Evolutionary conservation across 345 rosid species (phyloP).

Genomic region (Brassica nigra): DNA sequence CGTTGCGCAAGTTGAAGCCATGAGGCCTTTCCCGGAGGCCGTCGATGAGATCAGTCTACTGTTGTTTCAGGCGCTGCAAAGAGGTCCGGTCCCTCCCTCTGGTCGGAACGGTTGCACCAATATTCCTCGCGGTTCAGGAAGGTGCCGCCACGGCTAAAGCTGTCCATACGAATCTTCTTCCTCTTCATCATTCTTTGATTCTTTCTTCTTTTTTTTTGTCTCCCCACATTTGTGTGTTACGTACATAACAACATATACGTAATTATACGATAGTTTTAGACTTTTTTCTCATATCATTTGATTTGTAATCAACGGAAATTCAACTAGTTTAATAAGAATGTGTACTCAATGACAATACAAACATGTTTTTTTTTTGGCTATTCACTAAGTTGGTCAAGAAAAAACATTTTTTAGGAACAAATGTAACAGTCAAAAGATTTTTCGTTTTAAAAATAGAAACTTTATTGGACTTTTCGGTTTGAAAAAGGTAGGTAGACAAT

Average conservation of each 20-base stretch:
- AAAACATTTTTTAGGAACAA: slow-evolving; percentile 5
- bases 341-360: not conserved
- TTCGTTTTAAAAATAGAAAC: not conserved
- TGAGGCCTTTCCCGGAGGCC: slow-evolving; percentile 35
- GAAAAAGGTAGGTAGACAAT: slow-evolving; percentile 17
- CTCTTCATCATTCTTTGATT: slow-evolving; percentile 26
- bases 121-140: slow-evolving; percentile 31
- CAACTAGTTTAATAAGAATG: not conserved
- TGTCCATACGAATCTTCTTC: not conserved
- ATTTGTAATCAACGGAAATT: slow-evolving; percentile 15
- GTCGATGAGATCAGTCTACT: slow-evolving; percentile 26
- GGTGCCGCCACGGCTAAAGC: slow-evolving; percentile 31
- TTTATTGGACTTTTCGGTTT: slow-evolving; percentile 29
- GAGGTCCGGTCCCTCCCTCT: slow-evolving; percentile 31
- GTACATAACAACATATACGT: slow-evolving; percentile 29
- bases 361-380: not conserved
- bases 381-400: slow-evolving; percentile 15
- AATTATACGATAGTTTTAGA: slow-evolving; percentile 28
- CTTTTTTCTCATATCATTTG: not conserved
- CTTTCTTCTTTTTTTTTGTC: not conserved
- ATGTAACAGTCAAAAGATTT: not conserved
- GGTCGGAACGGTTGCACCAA: slow-evolving; percentile 41
- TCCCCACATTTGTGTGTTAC: slow-evolving; percentile 19
- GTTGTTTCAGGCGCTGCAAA: slow-evolving; percentile 38
- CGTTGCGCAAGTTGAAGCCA: slow-evolving; percentile 35